These are phyloP conservation scores for Boletellus dicymbophilus DNA, from an alignment of 1,284 basidiomycete genomes.

Conservation along the genomic window DNA sequence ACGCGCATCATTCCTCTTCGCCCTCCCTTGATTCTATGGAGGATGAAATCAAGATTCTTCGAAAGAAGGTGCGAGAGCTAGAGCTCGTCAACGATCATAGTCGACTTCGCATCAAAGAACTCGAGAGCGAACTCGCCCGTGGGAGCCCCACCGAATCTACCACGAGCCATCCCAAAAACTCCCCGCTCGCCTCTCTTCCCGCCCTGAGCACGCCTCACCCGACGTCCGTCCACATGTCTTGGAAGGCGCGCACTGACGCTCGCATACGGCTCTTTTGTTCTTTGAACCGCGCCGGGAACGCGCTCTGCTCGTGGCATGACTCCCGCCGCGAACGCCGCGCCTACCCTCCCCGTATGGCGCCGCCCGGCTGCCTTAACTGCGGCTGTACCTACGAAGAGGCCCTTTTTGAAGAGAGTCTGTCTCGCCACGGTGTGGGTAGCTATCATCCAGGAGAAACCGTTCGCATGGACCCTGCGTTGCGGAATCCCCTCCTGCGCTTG, in stretches of 20 bases:
- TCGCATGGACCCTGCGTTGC: slow-evolving; percentile 81
- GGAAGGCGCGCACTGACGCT: slow-evolving; percentile 69
- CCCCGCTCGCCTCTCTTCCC: slow-evolving; percentile 10
- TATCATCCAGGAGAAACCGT: slow-evolving; percentile 82
- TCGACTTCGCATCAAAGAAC: slow-evolving; percentile 45
- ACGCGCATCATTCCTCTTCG: slow-evolving; percentile 24
- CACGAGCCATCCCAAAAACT: slow-evolving; percentile 21
- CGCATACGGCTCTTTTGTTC: slow-evolving; percentile 75
- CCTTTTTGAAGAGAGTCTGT: slow-evolving; percentile 79
- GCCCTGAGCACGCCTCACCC: slow-evolving; percentile 40
- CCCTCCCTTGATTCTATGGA: slow-evolving; percentile 34
- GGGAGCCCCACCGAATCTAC: slow-evolving; percentile 29
- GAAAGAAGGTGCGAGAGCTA: slow-evolving; percentile 43
- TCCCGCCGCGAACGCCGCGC: slow-evolving; percentile 76
- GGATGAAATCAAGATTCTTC: slow-evolving; percentile 42
- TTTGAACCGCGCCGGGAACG: slow-evolving; percentile 80
- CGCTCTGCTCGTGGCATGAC: slow-evolving; percentile 86
- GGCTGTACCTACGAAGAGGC: slow-evolving; percentile 81
- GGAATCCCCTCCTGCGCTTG: slow-evolving; percentile 74
- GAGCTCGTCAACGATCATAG: slow-evolving; percentile 48
- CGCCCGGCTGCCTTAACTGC: slow-evolving; percentile 74
- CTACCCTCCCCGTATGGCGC: slow-evolving; percentile 79
- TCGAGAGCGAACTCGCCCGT: slow-evolving; percentile 45
- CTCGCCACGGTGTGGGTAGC: slow-evolving; percentile 75
- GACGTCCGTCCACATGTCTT: slow-evolving; percentile 49